phyloP scores from a whole-genome alignment of 2,329 filamentous ascomycete species.

The Neopestalotiopsis sp. region DNA sequence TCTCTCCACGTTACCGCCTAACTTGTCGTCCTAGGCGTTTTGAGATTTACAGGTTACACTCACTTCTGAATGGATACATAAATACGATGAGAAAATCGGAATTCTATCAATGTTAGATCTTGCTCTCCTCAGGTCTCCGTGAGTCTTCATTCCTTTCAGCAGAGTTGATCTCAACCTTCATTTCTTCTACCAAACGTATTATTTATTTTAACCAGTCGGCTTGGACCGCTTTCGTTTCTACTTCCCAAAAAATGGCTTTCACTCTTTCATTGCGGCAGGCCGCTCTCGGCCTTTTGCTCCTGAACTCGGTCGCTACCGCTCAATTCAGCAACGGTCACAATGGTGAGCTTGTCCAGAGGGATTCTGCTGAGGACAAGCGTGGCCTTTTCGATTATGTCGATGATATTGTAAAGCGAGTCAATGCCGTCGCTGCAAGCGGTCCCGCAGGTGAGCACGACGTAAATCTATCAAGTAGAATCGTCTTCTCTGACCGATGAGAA shows the following conservation, averaged over 20 bases:
- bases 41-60: neutral
- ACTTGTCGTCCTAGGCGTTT: neutral
- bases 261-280: slow-evolving; percentile 13
- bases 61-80: neutral
- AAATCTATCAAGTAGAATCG: neutral
- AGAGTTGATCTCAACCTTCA: neutral
- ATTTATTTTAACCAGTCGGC: neutral
- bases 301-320: neutral
- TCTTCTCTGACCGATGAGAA: neutral
- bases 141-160: slow-evolving; percentile 6
- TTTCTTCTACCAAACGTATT: neutral
- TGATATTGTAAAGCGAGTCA: neutral
- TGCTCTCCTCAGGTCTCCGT: neutral
- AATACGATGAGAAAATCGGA: neutral
- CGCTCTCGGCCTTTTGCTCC: neutral
- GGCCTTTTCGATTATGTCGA: neutral
- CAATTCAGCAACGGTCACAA: neutral
- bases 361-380: neutral
- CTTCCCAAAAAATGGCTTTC: neutral
- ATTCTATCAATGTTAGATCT: neutral
- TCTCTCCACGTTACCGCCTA: neutral
- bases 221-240: neutral
- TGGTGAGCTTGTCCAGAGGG: neutral
- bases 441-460: neutral
- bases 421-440: neutral